A percentile compares a stretch with the other conserved stretches of the same genome.
phyloP scores from a whole-genome alignment of 2,329 filamentous ascomycete species.

The Herpotrichia juniperi region DNA sequence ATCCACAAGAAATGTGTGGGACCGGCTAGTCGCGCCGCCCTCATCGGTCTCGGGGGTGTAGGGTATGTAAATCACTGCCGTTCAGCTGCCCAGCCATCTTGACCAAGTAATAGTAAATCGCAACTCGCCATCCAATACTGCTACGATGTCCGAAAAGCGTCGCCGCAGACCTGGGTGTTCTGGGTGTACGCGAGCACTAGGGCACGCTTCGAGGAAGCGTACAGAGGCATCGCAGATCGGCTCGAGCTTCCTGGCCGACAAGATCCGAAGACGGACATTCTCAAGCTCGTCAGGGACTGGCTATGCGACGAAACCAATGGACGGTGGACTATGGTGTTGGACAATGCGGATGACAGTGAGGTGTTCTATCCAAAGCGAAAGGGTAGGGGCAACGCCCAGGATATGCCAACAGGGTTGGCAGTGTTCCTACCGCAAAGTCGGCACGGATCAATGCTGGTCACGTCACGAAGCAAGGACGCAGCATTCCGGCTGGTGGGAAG shows the following conservation, averaged over 20 bases:
- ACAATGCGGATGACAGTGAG: conserved; percentile 2
- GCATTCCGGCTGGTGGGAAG: conserved; percentile 2
- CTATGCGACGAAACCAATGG: conserved; percentile 14
- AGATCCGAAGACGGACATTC: neutral
- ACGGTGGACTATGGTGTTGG: neutral
- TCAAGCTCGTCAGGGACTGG: conserved; percentile 9
- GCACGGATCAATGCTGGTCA: conserved; percentile 16
- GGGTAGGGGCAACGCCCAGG: neutral
- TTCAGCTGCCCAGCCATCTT: too few relatives aligned
- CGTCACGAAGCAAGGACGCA: conserved; percentile 14
- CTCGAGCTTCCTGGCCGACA: neutral
- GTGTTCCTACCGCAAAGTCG: conserved; percentile 14
- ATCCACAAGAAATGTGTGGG: conserved; percentile 2
- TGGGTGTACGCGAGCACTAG: too few relatives aligned
- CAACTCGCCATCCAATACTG: conserved; percentile 13
- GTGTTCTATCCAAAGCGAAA: neutral
- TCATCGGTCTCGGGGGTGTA: too few relatives aligned
- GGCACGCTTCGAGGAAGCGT: neutral
- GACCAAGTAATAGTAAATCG: conserved; percentile 13
- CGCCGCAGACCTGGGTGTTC: too few relatives aligned
- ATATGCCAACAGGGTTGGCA: conserved; percentile 7
- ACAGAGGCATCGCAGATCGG: neutral
- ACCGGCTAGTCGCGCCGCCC: conserved; percentile 17
- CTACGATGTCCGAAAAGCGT: neutral
- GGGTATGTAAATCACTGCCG: too few relatives aligned